phyloP scores from a whole-genome alignment of 176 grass and related monocot species.

The Oryza rufipogon region DNA sequence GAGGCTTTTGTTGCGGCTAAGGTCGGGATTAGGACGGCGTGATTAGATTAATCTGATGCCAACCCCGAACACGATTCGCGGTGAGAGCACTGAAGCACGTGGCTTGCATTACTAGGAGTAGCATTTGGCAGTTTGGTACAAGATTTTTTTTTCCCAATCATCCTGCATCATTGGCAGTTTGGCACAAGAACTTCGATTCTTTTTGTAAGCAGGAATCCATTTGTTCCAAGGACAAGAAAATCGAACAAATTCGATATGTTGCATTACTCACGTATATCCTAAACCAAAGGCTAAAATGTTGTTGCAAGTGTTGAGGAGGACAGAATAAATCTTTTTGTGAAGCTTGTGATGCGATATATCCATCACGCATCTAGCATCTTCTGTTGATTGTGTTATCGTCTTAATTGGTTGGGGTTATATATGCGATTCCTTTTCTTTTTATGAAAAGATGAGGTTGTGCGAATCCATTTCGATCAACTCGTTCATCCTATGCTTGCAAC shows the following conservation, averaged over 20 bases:
- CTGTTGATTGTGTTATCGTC: neutral
- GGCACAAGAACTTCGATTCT: neutral
- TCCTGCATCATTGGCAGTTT: neutral
- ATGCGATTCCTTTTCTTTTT: neutral
- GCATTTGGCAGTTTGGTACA: neutral
- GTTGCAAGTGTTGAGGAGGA: neutral
- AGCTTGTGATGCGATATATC: neutral
- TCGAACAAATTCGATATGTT: neutral
- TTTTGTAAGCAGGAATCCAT: neutral
- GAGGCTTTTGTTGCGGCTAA: neutral
- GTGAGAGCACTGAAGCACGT: neutral
- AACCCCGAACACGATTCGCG: slow-evolving; percentile 21
- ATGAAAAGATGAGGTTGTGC: neutral
- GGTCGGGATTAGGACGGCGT: neutral
- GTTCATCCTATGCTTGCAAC: neutral
- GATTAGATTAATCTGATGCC: neutral
- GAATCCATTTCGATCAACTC: neutral
- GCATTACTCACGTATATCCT: neutral
- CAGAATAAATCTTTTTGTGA: neutral
- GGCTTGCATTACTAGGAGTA: neutral
- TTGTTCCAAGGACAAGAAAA: neutral
- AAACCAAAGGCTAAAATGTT: neutral
- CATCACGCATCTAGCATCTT: neutral
- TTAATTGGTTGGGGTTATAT: neutral
- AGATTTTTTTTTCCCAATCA: neutral